Evolutionary conservation across 257 asterid species (phyloP), one percentile per base, ranked within the genome.

Genomic region (Echites panduratus): DNA sequence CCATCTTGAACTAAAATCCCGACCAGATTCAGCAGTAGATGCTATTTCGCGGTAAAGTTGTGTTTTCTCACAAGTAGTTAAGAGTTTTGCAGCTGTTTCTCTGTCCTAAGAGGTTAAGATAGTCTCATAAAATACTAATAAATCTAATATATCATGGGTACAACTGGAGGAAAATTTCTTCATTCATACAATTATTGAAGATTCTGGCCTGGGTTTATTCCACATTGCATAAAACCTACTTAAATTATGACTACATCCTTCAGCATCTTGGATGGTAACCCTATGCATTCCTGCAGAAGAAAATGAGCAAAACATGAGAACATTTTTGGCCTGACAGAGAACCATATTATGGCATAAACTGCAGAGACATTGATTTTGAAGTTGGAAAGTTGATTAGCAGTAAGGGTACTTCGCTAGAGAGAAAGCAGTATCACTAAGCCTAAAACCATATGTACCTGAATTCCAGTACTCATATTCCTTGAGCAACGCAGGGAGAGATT

Each of bases 1-100:
- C 96, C 97, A 95, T 84, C 98, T 84, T 70, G 88, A 77, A 79
- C 97, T 90, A 79, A 95, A 92, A 86, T 95, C 99, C 99, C 97
- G 90, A 43, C 99, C 99, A 69, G 97, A 85, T 84, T 95, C 99
- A 66, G 99, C 99, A 24, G 96, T 44, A 6, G 99, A 85, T 44
- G 97, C 98, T 45, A 90, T 6, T 73, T 95, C 96, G 7, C 98
- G 92, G 63, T 90, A 95, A 50, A 92, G 76, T 58, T 77, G 79
- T 1, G 82, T 72, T 79, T 84, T 89, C 50, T 80, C 87, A 76
- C 88, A 83, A 1, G 63, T 48, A 80, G 62, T 81, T 11, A 90
- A 32, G 40, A 95, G 85, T 62, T 82, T 83, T 22, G 94, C 88
- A 81, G 99, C 98, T 13, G 86, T 87, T 82, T 84, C 85, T 66